These are phyloP conservation scores for Dillenia turbinata DNA, from an alignment of 164 flowering plant species.

Conservation along the genomic window DNA sequence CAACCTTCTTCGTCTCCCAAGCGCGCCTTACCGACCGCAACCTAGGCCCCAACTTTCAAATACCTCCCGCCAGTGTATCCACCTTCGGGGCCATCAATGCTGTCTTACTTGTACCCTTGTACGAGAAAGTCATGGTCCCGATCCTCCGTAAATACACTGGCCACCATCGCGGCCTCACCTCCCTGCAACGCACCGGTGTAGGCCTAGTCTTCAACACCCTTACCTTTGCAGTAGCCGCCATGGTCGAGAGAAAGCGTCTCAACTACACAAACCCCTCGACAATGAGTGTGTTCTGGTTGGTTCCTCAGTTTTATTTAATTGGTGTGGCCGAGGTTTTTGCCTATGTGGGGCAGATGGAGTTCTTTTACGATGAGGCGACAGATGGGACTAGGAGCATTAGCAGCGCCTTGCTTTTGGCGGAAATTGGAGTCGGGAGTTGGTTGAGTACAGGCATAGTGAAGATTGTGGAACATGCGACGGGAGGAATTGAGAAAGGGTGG, in stretches of 20 bases:
- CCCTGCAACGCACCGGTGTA: conserved; percentile 64
- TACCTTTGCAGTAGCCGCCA: conserved; percentile 43
- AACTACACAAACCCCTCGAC: conserved; percentile 5
- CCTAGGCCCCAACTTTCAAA: conserved; percentile 38
- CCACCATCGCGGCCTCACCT: conserved; percentile 53
- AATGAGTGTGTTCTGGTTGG: conserved; percentile 60
- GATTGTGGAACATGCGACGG: conserved; percentile 31
- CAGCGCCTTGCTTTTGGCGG: conserved; percentile 58
- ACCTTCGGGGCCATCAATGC: conserved; percentile 54
- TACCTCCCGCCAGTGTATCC: conserved; percentile 59
- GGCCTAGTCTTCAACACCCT: conserved; percentile 54
- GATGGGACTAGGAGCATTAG: conserved; percentile 76
- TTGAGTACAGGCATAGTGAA: conserved; percentile 53
- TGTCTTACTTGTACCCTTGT: conserved; percentile 58
- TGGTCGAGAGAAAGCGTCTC: conserved; percentile 46
- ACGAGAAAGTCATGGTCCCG: conserved; percentile 43
- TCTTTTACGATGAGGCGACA: conserved; percentile 70
- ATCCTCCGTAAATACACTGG: conserved; percentile 40
- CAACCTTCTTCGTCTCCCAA: conserved; percentile 70
- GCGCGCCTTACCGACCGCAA: conserved; percentile 52
- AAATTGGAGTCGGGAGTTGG: conserved; percentile 72
- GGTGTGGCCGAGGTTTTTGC: conserved; percentile 69
- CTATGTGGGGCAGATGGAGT: conserved; percentile 72
- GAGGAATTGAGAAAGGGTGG: conserved; percentile 58
- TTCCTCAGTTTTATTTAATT: conserved; percentile 58